Conservation (phyloP, 768 basidiomycete genomes). For the Leccinum disarticulatum region DNA sequence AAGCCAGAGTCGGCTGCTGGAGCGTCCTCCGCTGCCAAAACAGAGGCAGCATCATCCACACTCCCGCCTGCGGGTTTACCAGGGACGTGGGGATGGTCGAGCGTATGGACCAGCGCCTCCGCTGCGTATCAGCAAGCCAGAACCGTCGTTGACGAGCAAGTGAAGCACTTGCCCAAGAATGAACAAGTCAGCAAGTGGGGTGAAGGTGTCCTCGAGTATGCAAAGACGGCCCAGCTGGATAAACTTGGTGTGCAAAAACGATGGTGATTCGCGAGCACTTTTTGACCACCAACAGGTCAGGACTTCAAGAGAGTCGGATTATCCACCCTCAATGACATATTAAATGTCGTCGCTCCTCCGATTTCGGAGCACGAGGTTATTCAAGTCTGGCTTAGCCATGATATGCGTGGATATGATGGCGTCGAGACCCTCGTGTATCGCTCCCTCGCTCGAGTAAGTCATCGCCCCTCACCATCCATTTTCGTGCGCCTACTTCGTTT, state of each 20-base stretch:
- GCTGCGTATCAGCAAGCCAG: conserved; percentile 85
- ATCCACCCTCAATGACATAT: conserved; percentile 85
- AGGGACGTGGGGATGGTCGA: conserved; percentile 78
- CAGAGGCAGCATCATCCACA: conserved; percentile 13
- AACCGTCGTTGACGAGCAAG: conserved; percentile 89
- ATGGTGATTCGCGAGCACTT: background rate
- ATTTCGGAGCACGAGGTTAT: conserved; percentile 99
- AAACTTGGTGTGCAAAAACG: conserved; percentile 69
- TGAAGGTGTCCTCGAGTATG: conserved; percentile 82
- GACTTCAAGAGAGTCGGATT: conserved; percentile 88
- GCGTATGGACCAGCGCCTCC: conserved; percentile 86
- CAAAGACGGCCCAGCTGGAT: conserved; percentile 86
- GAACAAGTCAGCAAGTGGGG: conserved; percentile 89
- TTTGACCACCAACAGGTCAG: conserved; percentile 53
- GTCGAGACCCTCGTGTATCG: conserved; percentile 93
- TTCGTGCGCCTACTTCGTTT: conserved; percentile 5
- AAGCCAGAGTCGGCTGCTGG: conserved; percentile 33
- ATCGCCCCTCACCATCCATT: background rate
- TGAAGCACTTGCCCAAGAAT: conserved; percentile 81
- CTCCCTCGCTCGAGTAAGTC: conserved; percentile 71
- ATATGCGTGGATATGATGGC: conserved; percentile 96
- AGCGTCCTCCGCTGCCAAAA: conserved; percentile 18
- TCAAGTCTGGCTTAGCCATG: conserved; percentile 92
- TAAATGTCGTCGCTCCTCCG: conserved; percentile 96
- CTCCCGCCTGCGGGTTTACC: conserved; percentile 11